A percentile compares a stretch with the other conserved stretches of the same genome.
Evolutionary conservation across 768 basidiomycete species (phyloP).

Genomic region (Tricholoma matsutake): DNA sequence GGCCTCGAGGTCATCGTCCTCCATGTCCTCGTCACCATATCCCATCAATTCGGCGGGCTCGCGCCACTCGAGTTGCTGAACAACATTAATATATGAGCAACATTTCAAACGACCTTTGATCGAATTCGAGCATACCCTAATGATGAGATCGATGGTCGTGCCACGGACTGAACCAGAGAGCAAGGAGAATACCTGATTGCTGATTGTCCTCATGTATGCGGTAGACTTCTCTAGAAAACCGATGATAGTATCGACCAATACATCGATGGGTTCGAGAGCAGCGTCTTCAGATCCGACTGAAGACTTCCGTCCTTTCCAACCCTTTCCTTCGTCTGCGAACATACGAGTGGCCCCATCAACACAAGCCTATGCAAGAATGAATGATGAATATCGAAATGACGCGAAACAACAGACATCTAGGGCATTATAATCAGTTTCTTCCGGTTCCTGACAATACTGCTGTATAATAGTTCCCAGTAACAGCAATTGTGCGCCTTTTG

Average conservation of each 20-base stretch:
- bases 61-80: conserved; percentile 80
- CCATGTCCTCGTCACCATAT: conserved; percentile 44
- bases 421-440: conserved; percentile 45
- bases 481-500: conserved; percentile 69
- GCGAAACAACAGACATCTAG: conserved; percentile 50
- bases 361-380: conserved; percentile 44
- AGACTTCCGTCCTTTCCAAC: conserved; percentile 41
- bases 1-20: conserved; percentile 39
- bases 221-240: conserved; percentile 84
- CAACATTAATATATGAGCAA: background rate
- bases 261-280: conserved; percentile 66
- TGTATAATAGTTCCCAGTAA: conserved; percentile 68
- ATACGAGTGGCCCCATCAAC: conserved; percentile 57
- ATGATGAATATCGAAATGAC: background rate
- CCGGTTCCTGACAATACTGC: conserved; percentile 65
- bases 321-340: conserved; percentile 37
- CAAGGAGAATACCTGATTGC: conserved; percentile 76
- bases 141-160: conserved; percentile 76
- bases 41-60: conserved; percentile 53
- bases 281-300: conserved; percentile 32
- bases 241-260: conserved; percentile 87
- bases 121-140: conserved; percentile 54
- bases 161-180: conserved; percentile 63
- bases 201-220: conserved; percentile 74
- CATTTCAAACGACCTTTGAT: background rate